A percentile compares a stretch with the other conserved stretches of the same genome.
These are phyloP conservation scores for Colletotrichum aenigma DNA, from an alignment of 2,329 filamentous ascomycete species.

Conservation along the genomic window DNA sequence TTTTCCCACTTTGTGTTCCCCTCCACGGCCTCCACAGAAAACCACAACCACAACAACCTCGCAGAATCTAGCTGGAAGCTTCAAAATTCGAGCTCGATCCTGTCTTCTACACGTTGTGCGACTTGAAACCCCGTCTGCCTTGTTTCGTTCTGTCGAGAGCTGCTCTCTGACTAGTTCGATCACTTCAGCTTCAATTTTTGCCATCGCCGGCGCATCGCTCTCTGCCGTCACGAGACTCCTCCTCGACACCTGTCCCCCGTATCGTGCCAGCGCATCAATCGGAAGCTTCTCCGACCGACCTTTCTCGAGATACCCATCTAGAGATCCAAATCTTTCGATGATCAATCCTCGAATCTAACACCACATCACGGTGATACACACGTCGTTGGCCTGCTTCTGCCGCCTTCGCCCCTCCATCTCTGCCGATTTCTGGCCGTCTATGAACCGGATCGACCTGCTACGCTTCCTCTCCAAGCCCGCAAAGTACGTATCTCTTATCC, in stretches of 20 bases:
- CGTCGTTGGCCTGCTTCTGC: background rate
- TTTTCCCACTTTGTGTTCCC: background rate
- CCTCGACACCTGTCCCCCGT: background rate
- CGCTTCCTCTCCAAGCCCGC: constrained; percentile 94
- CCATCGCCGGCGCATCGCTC: background rate
- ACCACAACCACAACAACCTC: constrained; percentile 5
- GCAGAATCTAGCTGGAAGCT: constrained; percentile 5
- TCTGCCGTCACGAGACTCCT: background rate
- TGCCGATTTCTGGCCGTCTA: constrained; percentile 56
- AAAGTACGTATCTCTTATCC: constrained; percentile 66
- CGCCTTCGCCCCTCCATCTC: background rate
- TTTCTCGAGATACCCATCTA: background rate
- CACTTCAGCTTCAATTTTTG: background rate
- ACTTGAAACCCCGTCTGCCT: background rate
- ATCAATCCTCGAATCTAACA: background rate
- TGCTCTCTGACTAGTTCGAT: background rate
- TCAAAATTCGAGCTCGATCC: constrained; percentile 8
- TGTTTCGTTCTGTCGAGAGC: background rate
- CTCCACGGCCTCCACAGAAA: background rate
- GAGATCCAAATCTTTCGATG: background rate
- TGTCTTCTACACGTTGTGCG: background rate
- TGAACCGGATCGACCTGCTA: constrained; percentile 89
- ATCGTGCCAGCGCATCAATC: background rate
- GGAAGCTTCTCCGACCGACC: background rate
- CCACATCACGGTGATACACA: background rate